Conservation (phyloP, 2,329 filamentous ascomycete species). For the Microdochium trichocladiopsis region DNA sequence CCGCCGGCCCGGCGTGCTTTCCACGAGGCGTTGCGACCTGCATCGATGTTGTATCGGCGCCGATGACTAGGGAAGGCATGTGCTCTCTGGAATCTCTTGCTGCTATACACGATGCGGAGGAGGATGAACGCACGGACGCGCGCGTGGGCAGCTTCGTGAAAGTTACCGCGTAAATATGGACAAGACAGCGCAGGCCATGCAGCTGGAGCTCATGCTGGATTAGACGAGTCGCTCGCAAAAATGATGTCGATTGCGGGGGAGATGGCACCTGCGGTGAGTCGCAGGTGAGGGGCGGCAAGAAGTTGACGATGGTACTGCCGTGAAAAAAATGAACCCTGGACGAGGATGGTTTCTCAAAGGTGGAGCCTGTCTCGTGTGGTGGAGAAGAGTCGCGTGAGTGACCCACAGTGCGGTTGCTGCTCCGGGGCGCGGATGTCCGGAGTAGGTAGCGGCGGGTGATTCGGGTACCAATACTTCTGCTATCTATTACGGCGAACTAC, state of each 20-base stretch:
- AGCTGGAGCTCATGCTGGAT: background rate
- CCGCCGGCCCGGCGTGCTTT: conserved; percentile 15
- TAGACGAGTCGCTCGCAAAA: background rate
- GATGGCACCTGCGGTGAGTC: background rate
- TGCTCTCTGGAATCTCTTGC: background rate
- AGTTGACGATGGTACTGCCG: background rate
- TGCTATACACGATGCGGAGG: background rate
- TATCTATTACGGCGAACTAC: background rate
- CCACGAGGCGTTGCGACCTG: conserved; percentile 13
- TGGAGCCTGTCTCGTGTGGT: background rate
- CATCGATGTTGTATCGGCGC: conserved; percentile 36
- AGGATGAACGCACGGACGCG: background rate
- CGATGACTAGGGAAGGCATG: conserved; percentile 4
- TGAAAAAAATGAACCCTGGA: background rate
- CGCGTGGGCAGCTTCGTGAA: background rate
- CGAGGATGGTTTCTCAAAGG: background rate
- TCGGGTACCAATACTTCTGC: too few species aligned
- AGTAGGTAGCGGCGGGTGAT: background rate
- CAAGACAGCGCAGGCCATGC: background rate
- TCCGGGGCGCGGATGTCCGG: background rate
- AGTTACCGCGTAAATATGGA: background rate
- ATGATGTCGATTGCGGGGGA: background rate
- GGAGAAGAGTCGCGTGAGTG: background rate
- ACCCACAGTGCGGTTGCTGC: background rate
- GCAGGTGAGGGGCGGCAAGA: background rate